These are phyloP conservation scores for Apophysomyces sp. DNA, from an alignment of 371 early-diverging fungal species.

Conservation along the genomic window DNA sequence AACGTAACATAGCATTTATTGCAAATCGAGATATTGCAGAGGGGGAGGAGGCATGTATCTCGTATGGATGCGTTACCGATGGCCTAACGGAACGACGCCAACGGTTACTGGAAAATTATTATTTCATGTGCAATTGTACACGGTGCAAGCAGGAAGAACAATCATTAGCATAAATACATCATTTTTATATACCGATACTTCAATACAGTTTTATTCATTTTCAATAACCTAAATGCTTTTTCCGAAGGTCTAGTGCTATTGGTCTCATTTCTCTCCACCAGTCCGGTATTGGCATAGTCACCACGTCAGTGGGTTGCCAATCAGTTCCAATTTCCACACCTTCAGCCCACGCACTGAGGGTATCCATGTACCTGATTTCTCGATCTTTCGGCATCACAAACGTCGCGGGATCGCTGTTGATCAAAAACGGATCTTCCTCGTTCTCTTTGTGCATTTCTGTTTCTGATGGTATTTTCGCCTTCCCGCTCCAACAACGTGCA, in stretches of 20 bases:
- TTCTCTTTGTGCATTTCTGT: conserved; percentile 4
- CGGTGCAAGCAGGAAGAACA: conserved; percentile 57
- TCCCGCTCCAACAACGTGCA: conserved; percentile 36
- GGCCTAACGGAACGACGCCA: conserved; percentile 36
- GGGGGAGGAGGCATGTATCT: conserved; percentile 72
- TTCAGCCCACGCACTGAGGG: conserved; percentile 38
- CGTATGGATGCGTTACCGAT: conserved; percentile 60
- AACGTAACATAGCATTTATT: conserved; percentile 58
- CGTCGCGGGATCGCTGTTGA: background rate
- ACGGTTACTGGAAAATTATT: conserved; percentile 59
- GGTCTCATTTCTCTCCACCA: conserved; percentile 26
- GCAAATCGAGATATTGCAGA: conserved; percentile 42
- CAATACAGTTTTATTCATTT: background rate
- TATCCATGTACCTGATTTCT: conserved; percentile 31
- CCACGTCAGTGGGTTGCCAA: conserved; percentile 18
- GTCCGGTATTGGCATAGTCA: conserved; percentile 27
- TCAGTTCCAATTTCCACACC: conserved; percentile 5
- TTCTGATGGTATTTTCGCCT: conserved; percentile 5
- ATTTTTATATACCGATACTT: no score
- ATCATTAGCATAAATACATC: background rate
- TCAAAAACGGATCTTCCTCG: background rate
- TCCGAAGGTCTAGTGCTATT: conserved; percentile 20
- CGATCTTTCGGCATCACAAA: background rate
- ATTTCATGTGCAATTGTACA: conserved; percentile 70
- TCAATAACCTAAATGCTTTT: conserved; percentile 37